These are phyloP conservation scores for Clarireedia hainanense DNA, from an alignment of 2,329 filamentous ascomycete species.

Conservation along the genomic window DNA sequence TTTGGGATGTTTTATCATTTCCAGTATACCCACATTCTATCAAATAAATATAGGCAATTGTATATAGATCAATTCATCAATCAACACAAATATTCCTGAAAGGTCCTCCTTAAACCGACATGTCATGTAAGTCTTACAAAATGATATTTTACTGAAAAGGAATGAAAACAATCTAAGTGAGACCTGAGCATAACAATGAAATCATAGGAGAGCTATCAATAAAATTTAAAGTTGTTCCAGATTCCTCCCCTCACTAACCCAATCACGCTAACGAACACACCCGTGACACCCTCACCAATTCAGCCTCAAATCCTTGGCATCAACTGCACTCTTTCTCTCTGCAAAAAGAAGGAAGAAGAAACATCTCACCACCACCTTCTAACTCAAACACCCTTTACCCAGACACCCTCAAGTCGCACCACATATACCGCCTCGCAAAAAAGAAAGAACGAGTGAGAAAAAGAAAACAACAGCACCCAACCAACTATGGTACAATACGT, in stretches of 20 bases:
- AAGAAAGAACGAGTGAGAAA: no score
- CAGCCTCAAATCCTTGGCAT: background rate
- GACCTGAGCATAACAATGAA: no score
- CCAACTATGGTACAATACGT: conserved; percentile 58
- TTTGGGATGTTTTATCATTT: background rate
- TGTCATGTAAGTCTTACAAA: no score
- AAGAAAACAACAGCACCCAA: background rate
- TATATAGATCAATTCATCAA: no score
- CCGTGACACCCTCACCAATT: background rate
- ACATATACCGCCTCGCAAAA: background rate
- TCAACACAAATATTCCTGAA: no score
- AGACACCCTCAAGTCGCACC: no score
- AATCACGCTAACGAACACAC: background rate
- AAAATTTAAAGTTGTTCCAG: background rate
- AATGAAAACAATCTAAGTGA: no score
- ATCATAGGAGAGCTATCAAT: no score
- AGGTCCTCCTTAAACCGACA: no score
- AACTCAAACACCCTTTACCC: background rate
- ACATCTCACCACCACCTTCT: background rate
- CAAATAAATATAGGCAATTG: no score
- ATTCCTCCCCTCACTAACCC: background rate
- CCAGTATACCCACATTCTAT: no score
- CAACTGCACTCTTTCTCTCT: background rate
- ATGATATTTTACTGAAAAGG: no score
- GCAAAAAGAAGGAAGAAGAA: background rate